phyloP scores from a whole-genome alignment of 345 rosid species.

The Murraya koenigii region DNA sequence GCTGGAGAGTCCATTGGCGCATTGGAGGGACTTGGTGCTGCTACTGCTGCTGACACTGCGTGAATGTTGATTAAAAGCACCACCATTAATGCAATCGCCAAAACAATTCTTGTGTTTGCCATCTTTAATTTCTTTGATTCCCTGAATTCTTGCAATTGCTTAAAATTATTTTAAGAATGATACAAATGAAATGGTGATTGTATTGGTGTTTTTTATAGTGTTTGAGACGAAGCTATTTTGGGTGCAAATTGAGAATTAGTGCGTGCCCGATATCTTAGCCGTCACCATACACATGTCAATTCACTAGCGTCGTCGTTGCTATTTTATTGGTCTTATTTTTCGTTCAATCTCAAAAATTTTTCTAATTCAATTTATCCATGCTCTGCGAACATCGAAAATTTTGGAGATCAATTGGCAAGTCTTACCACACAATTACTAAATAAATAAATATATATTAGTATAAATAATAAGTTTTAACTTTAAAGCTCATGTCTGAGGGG shows the following conservation, averaged over 20 bases:
- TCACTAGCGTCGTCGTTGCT: background rate
- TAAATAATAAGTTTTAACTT: too few species aligned
- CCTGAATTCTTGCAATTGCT: background rate
- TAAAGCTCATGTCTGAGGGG: conserved; percentile 21
- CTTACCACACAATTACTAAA: background rate
- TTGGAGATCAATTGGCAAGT: background rate
- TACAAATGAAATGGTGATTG: background rate
- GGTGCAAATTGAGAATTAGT: background rate
- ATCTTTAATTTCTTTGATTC: background rate
- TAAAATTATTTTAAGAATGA: too few species aligned
- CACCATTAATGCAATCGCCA: background rate
- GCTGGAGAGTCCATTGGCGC: background rate
- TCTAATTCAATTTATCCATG: background rate
- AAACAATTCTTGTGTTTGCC: background rate
- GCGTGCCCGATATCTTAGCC: background rate
- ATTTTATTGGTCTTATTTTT: background rate
- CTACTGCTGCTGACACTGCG: too few species aligned
- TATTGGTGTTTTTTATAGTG: background rate
- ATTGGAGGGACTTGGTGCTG: background rate
- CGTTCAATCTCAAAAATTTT: background rate
- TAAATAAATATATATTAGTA: too few species aligned
- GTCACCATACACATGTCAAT: background rate
- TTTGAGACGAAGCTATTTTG: background rate
- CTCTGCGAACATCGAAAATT: background rate
- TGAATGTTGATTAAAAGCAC: background rate